phyloP scores from a whole-genome alignment of 768 basidiomycete species.

The Termitomyces titanicus region DNA sequence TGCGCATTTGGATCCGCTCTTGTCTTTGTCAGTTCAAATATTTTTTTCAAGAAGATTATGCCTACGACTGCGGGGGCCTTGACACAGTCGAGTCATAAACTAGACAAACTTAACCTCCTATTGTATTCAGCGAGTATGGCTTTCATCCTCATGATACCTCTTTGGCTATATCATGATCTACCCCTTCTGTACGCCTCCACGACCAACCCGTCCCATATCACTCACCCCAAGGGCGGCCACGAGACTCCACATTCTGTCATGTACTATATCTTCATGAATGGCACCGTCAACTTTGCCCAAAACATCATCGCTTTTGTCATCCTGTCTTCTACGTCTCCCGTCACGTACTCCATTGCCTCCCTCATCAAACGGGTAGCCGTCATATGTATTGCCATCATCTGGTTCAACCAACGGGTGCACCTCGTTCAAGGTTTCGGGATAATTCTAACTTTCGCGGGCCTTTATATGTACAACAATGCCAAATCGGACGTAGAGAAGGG shows the following conservation, averaged over 20 bases:
- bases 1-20: conserved; percentile 97
- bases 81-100: conserved; percentile 56
- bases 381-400: conserved; percentile 95
- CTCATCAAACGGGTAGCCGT: conserved; percentile 97
- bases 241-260: conserved; percentile 57
- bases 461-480: conserved; percentile 95
- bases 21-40: conserved; percentile 96
- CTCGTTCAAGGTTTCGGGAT: conserved; percentile 89
- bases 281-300: conserved; percentile 93
- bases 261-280: conserved; percentile 90
- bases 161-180: conserved; percentile 91
- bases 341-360: conserved; percentile 98
- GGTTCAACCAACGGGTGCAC: conserved; percentile 90
- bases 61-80: conserved; percentile 52
- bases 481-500: conserved; percentile 92
- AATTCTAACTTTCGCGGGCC: conserved; percentile 78
- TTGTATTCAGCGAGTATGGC: conserved; percentile 94
- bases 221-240: conserved; percentile 44
- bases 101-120: conserved; percentile 96
- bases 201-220: conserved; percentile 35
- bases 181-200: conserved; percentile 53
- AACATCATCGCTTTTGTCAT: conserved; percentile 98
- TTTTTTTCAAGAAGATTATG: conserved; percentile 99
- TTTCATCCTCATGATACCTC: conserved; percentile 92
- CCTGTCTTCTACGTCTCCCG: conserved; percentile 92